phyloP scores from a whole-genome alignment of 371 early-diverging fungal genomes.

The Basidiobolus meristosporus region DNA sequence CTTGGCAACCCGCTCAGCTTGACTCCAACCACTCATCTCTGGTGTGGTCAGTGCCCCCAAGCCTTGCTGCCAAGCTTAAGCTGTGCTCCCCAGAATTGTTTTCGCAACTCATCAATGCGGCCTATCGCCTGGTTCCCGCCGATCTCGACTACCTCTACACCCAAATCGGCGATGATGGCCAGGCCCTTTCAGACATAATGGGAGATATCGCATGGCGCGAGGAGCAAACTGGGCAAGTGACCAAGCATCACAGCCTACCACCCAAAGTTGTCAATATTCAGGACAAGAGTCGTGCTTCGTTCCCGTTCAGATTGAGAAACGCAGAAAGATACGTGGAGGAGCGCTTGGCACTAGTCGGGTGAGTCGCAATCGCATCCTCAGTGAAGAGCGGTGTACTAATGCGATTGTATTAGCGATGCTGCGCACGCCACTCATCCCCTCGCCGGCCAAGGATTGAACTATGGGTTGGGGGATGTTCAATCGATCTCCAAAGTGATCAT shows the following conservation, averaged over 20 bases:
- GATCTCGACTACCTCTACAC: constrained; percentile 55
- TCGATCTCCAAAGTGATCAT: constrained; percentile 37
- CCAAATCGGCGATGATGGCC: constrained; percentile 20
- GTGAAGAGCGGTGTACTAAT: neutral
- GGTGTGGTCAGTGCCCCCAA: constrained; percentile 75
- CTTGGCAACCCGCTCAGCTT: no score
- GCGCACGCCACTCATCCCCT: constrained; percentile 93
- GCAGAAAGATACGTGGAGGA: constrained; percentile 49
- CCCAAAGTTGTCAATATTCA: constrained; percentile 42
- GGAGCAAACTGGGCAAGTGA: no score
- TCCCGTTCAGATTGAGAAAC: constrained; percentile 70
- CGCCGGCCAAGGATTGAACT: constrained; percentile 91
- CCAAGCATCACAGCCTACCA: no score
- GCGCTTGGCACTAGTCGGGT: constrained; percentile 81
- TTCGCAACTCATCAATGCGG: constrained; percentile 56
- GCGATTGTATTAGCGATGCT: constrained; percentile 47
- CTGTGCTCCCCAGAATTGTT: constrained; percentile 38
- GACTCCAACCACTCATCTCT: constrained; percentile 47
- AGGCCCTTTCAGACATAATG: constrained; percentile 20
- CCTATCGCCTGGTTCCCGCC: constrained; percentile 40
- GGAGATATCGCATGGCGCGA: constrained; percentile 57
- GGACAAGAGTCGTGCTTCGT: constrained; percentile 52
- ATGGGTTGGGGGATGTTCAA: constrained; percentile 75
- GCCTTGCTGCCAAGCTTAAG: constrained; percentile 36
- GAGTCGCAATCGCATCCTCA: constrained; percentile 5